These are phyloP conservation scores for Baeospora myosura DNA, from an alignment of 1,284 basidiomycete species.

Conservation along the genomic window DNA sequence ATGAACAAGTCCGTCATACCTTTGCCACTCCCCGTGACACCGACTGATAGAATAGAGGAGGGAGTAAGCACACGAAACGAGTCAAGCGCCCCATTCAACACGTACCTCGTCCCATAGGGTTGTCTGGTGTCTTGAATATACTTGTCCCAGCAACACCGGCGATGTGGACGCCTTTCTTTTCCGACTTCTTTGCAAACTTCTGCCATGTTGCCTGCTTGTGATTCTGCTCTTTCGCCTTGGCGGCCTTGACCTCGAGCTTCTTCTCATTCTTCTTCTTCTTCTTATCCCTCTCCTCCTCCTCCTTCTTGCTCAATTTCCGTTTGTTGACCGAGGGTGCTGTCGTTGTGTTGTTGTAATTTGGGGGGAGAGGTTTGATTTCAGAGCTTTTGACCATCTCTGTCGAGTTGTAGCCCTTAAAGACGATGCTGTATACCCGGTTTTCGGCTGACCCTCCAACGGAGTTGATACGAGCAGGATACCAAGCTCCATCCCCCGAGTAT, in stretches of 20 bases:
- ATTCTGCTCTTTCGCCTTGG: slow-evolving; percentile 85
- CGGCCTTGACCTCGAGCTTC: slow-evolving; percentile 80
- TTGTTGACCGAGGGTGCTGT: slow-evolving; percentile 48
- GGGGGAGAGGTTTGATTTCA: slow-evolving; percentile 66
- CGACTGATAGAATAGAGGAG: slow-evolving; percentile 72
- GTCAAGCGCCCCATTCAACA: slow-evolving; percentile 16
- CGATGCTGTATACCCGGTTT: slow-evolving; percentile 84
- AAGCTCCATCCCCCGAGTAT: slow-evolving; percentile 83
- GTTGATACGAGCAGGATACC: slow-evolving; percentile 89
- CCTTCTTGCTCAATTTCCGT: slow-evolving; percentile 72
- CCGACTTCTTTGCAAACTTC: slow-evolving; percentile 94
- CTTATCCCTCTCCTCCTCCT: slow-evolving; percentile 84
- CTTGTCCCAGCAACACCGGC: slow-evolving; percentile 83
- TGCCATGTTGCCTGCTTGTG: slow-evolving; percentile 92
- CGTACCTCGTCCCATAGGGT: slow-evolving; percentile 80
- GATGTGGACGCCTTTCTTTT: slow-evolving; percentile 90
- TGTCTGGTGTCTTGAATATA: slow-evolving; percentile 95
- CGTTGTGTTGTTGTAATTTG: slow-evolving; percentile 37
- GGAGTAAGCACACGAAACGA: slow-evolving; percentile 17
- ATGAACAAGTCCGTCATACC: slow-evolving; percentile 81
- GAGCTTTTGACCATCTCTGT: slow-evolving; percentile 82
- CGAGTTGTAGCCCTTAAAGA: slow-evolving; percentile 92
- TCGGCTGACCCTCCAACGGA: slow-evolving; percentile 82
- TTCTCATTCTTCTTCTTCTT: slow-evolving; percentile 98
- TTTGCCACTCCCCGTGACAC: slow-evolving; percentile 89